Conservation (phyloP, 768 basidiomycete genomes). For the Lepiota venenata region DNA sequence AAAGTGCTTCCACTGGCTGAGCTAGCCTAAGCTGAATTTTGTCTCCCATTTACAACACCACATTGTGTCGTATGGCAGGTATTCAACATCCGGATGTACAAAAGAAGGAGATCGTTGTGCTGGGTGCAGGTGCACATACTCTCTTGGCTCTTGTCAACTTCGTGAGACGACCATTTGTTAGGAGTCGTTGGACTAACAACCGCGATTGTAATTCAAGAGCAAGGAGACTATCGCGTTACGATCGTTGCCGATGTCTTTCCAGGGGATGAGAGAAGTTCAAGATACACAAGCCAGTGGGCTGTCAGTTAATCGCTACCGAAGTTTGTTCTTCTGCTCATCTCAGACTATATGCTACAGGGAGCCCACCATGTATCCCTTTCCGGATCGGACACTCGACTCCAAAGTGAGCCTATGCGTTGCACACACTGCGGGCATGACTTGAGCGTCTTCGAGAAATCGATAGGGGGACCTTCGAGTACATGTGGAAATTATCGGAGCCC, state of each 20-base stretch:
- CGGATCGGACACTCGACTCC: slow-evolving; percentile 37
- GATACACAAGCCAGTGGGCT: slow-evolving; percentile 81
- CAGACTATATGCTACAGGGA: slow-evolving; percentile 42
- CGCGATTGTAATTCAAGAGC: slow-evolving; percentile 64
- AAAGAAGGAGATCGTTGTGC: slow-evolving; percentile 31
- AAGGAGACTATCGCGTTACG: slow-evolving; percentile 56
- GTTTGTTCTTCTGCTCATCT: neutral
- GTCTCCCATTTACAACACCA: too few relatives aligned
- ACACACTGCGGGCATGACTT: neutral
- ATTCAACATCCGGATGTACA: neutral
- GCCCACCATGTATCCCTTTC: slow-evolving; percentile 73
- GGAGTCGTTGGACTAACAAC: slow-evolving; percentile 78
- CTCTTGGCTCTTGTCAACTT: neutral
- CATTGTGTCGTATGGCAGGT: neutral
- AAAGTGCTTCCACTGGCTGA: too few relatives aligned
- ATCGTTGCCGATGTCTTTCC: slow-evolving; percentile 70
- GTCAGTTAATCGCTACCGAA: slow-evolving; percentile 35
- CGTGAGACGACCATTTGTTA: slow-evolving; percentile 22
- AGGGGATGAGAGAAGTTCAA: slow-evolving; percentile 60
- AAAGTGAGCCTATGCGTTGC: slow-evolving; percentile 33
- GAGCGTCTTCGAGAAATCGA: slow-evolving; percentile 50
- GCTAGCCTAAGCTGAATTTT: too few relatives aligned
- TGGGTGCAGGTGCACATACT: slow-evolving; percentile 24
- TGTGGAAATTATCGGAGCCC: slow-evolving; percentile 68
- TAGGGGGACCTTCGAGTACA: slow-evolving; percentile 60